Conservation (phyloP, 2,329 filamentous ascomycete genomes). For the Cytospora piceicola region DNA sequence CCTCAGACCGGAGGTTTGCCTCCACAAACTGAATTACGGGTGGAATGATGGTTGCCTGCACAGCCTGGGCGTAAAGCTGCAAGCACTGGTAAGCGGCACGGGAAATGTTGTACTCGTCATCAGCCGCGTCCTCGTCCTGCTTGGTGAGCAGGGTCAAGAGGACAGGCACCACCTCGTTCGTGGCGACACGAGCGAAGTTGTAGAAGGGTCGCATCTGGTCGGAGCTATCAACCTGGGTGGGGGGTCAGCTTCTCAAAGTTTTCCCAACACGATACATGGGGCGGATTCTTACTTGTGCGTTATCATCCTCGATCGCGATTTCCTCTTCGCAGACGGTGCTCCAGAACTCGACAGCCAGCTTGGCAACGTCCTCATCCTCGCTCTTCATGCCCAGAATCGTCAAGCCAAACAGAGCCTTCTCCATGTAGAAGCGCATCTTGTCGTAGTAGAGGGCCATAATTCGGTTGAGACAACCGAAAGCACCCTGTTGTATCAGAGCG, state of each 20-base stretch:
- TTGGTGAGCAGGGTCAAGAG: conserved; percentile 87
- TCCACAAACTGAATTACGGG: conserved; percentile 92
- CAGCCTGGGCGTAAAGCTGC: conserved; percentile 92
- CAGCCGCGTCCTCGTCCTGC: conserved; percentile 94
- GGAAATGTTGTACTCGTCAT: conserved; percentile 97
- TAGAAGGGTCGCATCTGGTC: conserved; percentile 90
- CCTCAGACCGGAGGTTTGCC: conserved; percentile 82
- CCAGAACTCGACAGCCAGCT: conserved; percentile 99
- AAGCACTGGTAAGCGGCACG: conserved; percentile 95
- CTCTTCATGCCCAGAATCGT: conserved; percentile 99
- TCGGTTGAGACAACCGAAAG: conserved; percentile 95
- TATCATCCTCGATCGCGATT: conserved; percentile 97
- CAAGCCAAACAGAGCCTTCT: conserved; percentile 96
- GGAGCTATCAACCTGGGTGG: conserved; percentile 65
- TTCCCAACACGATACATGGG: too few species aligned
- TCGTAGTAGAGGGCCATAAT: conserved; percentile 99
- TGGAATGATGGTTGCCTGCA: conserved; percentile 80
- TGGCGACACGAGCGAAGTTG: conserved; percentile 93
- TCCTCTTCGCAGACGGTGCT: conserved; percentile 99
- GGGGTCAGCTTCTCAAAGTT: conserved; percentile 23
- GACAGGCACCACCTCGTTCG: conserved; percentile 91
- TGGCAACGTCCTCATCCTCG: conserved; percentile 95
- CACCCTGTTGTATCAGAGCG: conserved; percentile 88
- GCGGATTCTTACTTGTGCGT: conserved; percentile 66
- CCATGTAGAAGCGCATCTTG: conserved; percentile 99